Conservation (phyloP, 2,329 filamentous ascomycete species). For the Paraphoma chrysanthemicola region DNA sequence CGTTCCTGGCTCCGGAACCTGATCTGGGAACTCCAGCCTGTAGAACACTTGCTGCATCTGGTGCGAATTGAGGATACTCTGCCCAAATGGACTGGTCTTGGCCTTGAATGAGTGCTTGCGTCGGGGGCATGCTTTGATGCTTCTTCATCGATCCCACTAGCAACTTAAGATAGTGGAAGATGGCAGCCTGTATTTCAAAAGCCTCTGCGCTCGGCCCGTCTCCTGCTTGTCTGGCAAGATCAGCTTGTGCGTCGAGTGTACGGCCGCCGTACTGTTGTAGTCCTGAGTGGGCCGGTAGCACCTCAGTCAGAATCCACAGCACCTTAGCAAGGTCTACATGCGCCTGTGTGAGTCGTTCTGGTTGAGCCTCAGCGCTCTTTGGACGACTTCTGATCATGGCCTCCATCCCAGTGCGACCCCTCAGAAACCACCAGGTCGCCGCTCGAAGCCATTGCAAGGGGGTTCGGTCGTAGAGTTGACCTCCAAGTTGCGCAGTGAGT, state of each 20-base stretch:
- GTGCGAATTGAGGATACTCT: slow-evolving; percentile 74
- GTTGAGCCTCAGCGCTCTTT: slow-evolving; percentile 57
- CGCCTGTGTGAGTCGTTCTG: slow-evolving; percentile 70
- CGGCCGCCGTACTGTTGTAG: slow-evolving; percentile 35
- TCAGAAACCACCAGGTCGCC: slow-evolving; percentile 88
- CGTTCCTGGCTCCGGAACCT: slow-evolving; percentile 26
- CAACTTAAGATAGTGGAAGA: slow-evolving; percentile 73
- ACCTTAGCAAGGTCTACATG: slow-evolving; percentile 86
- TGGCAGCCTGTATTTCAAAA: slow-evolving; percentile 59
- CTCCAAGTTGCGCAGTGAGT: slow-evolving; percentile 76
- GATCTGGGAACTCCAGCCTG: slow-evolving; percentile 37
- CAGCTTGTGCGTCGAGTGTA: slow-evolving; percentile 38
- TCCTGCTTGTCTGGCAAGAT: slow-evolving; percentile 51
- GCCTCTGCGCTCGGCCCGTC: slow-evolving; percentile 55
- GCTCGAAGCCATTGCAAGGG: slow-evolving; percentile 74
- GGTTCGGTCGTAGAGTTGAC: slow-evolving; percentile 68
- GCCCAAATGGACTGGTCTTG: slow-evolving; percentile 85
- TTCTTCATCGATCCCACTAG: slow-evolving; percentile 82
- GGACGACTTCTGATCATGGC: slow-evolving; percentile 71
- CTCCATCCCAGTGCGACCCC: slow-evolving; percentile 79
- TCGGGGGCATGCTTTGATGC: slow-evolving; percentile 75
- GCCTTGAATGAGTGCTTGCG: slow-evolving; percentile 72
- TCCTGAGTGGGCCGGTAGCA: slow-evolving; percentile 46
- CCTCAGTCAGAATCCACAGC: slow-evolving; percentile 73
- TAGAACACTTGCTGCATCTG: slow-evolving; percentile 74